A percentile compares a stretch with the other conserved stretches of the same genome.
Evolutionary conservation across 2,329 filamentous ascomycete genomes (phyloP).

Genomic region (Monilinia aucupariae): DNA sequence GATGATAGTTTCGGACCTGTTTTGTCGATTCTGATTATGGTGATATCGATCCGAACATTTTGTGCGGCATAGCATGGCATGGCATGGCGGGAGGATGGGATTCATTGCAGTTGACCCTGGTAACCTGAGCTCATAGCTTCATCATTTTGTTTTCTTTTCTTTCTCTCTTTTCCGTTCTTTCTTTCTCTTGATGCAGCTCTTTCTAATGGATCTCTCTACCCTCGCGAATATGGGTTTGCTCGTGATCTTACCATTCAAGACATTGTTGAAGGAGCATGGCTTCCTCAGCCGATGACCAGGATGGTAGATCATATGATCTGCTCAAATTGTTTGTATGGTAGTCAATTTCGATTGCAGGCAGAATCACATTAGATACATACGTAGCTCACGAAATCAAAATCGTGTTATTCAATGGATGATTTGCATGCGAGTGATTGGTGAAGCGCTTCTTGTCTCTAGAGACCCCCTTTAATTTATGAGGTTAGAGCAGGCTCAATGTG

Average conservation of each 20-base stretch:
- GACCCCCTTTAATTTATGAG: too few relatives aligned
- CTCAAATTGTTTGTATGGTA: too few relatives aligned
- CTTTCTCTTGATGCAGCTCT: conserved; percentile 48
- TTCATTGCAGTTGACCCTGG: conserved; percentile 31
- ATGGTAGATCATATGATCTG: too few relatives aligned
- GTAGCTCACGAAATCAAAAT: too few relatives aligned
- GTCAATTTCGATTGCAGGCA: too few relatives aligned
- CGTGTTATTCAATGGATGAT: too few relatives aligned
- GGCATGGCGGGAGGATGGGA: conserved; percentile 42
- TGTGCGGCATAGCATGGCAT: conserved; percentile 50
- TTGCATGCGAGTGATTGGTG: too few relatives aligned
- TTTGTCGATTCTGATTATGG: conserved; percentile 41
- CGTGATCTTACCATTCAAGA: conserved; percentile 24
- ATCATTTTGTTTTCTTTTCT: conserved; percentile 36
- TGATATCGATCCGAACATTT: conserved; percentile 41
- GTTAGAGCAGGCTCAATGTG: too few relatives aligned
- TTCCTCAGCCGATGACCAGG: not conserved
- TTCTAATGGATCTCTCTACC: conserved; percentile 53
- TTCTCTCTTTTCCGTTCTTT: not conserved
- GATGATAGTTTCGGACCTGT: conserved; percentile 29
- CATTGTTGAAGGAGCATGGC: not conserved
- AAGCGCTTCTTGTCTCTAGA: too few relatives aligned
- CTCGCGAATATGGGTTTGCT: conserved; percentile 27
- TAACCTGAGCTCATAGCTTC: conserved; percentile 42
- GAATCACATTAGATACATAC: too few relatives aligned